Conservation (phyloP, 257 asterid genomes). For the Avicennia marina region DNA sequence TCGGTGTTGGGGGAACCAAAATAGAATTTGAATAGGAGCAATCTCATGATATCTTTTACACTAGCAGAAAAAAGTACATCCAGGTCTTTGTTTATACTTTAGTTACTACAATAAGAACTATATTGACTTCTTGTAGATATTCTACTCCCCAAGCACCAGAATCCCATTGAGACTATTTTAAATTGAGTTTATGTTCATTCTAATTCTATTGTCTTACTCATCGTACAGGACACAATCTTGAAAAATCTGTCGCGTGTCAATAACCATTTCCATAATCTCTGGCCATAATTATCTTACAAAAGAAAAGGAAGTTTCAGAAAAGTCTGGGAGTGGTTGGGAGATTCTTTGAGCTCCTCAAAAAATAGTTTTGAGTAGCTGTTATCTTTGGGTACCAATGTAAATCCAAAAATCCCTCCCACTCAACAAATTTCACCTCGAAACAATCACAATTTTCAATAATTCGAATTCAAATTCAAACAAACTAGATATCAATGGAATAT, state of each 20-base stretch:
- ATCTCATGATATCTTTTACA: conserved; percentile 5
- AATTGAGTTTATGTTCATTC: conserved; percentile 6
- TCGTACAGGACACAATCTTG: neutral
- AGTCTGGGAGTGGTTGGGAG: too few relatives aligned
- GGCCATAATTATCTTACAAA: neutral
- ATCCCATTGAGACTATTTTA: conserved; percentile 4
- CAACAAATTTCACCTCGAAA: too few relatives aligned
- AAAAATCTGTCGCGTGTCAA: neutral
- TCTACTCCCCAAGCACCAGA: conserved; percentile 13
- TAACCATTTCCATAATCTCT: neutral
- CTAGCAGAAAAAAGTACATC: conserved; percentile 18
- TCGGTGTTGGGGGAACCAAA: too few relatives aligned
- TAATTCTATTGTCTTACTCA: conserved; percentile 6
- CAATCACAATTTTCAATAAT: too few relatives aligned
- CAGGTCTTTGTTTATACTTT: conserved; percentile 16
- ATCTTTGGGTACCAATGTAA: neutral
- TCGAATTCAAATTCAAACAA: too few relatives aligned
- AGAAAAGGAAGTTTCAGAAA: conserved; percentile 5
- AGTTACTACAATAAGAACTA: conserved; percentile 15
- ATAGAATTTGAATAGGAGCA: conserved; percentile 15
- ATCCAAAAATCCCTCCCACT: too few relatives aligned
- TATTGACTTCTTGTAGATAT: conserved; percentile 6
- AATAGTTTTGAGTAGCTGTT: too few relatives aligned
- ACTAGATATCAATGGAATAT: too few relatives aligned
- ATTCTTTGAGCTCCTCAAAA: too few relatives aligned